Percentiles rank a stretch among this genome's conserved stretches.
Evolutionary conservation across 495 filamentous ascomycete genomes (phyloP).

Genomic region (Neurospora discreta): DNA sequence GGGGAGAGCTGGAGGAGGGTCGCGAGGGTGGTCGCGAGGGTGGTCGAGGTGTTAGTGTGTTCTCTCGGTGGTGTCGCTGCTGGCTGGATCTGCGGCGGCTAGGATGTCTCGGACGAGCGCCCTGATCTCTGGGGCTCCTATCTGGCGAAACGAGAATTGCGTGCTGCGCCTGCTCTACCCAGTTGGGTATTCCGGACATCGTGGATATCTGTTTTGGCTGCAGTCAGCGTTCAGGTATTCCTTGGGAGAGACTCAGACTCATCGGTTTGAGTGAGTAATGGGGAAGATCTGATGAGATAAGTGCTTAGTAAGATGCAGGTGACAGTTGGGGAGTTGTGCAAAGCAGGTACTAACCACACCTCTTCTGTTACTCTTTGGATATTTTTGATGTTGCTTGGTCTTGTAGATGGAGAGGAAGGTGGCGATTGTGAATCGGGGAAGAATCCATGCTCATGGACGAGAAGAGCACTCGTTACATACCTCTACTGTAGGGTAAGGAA

Average conservation of each 20-base stretch:
- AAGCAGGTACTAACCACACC: not conserved
- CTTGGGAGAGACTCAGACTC: not conserved
- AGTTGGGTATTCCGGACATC: not conserved
- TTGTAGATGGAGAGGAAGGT: not conserved
- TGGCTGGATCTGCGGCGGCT: not conserved
- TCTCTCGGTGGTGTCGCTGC: not conserved
- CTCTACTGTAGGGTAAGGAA: not conserved
- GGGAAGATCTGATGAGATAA: not conserved
- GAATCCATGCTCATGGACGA: not conserved
- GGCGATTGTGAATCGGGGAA: not conserved
- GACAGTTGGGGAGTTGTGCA: not conserved
- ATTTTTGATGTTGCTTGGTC: not conserved
- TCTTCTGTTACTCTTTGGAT: not conserved
- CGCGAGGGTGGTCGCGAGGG: constrained; percentile 10
- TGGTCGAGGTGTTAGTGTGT: constrained; percentile 25
- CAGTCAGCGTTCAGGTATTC: not conserved
- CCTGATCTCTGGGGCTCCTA: not conserved
- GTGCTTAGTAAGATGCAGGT: not conserved
- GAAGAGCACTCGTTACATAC: not conserved
- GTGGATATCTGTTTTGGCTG: not conserved
- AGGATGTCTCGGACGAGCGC: not conserved
- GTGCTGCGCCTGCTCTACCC: not conserved
- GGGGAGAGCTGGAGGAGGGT: not conserved
- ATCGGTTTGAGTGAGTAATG: not conserved
- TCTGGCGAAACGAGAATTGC: not conserved